These are phyloP conservation scores for Cytospora paraplurivora DNA, from an alignment of 2,329 filamentous ascomycete genomes.

Conservation along the genomic window DNA sequence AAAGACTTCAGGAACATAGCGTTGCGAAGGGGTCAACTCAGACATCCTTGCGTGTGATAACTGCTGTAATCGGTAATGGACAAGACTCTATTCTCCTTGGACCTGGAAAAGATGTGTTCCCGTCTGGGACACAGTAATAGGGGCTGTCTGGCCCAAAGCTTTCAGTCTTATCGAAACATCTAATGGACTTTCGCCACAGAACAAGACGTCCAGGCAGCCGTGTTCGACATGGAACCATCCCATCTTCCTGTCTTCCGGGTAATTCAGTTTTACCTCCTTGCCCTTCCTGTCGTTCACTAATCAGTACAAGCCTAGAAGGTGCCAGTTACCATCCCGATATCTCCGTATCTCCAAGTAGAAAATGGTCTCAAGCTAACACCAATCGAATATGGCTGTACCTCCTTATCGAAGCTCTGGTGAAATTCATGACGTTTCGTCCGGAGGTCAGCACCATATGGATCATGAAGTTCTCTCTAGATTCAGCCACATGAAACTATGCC, in stretches of 20 bases:
- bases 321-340: not conserved
- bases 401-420: not conserved
- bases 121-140: no score
- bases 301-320: not conserved
- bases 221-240: no score
- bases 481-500: no score
- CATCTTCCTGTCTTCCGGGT: not conserved
- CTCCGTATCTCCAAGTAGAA: not conserved
- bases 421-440: not conserved
- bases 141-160: no score
- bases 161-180: no score
- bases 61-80: not conserved
- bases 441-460: not conserved
- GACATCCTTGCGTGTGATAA: not conserved
- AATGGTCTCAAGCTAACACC: not conserved
- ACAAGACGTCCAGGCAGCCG: no score
- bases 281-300: not conserved
- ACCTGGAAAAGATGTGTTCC: not conserved
- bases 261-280: not conserved
- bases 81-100: not conserved
- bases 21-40: not conserved
- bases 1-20: not conserved
- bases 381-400: no score
- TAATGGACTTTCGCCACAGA: no score
- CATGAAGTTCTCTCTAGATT: no score